Percentiles rank a stretch among this genome's conserved stretches.
Conservation (phyloP, 768 basidiomycete genomes). For the Xanthoconium purpureum region DNA sequence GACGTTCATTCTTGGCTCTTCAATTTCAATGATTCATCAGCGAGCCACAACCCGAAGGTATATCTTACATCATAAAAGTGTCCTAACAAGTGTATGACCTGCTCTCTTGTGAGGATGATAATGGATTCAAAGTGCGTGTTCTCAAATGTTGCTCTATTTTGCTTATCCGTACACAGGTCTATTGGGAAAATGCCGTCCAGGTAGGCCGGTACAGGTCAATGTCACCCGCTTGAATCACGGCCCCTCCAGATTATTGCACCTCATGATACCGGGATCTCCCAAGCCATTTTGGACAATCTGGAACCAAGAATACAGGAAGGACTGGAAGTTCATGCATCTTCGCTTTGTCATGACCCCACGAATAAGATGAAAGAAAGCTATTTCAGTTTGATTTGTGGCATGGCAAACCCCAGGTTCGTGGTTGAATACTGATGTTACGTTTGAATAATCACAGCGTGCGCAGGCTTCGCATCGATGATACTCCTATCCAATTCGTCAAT, state of each 20-base stretch:
- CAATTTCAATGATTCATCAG: conserved; percentile 33
- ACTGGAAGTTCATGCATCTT: conserved; percentile 35
- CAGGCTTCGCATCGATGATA: conserved; percentile 9
- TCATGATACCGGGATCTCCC: conserved; percentile 76
- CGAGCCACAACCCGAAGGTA: conserved; percentile 89
- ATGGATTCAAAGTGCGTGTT: conserved; percentile 73
- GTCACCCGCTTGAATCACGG: neutral
- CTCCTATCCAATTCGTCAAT: conserved; percentile 64
- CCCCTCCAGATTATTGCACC: conserved; percentile 71
- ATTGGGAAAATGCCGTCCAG: conserved; percentile 88
- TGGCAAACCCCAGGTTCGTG: conserved; percentile 20
- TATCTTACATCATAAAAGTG: neutral
- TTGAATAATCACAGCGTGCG: neutral
- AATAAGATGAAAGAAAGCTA: conserved; percentile 59
- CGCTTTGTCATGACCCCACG: conserved; percentile 55
- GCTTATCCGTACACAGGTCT: conserved; percentile 51
- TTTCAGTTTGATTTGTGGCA: conserved; percentile 38
- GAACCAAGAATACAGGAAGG: conserved; percentile 48
- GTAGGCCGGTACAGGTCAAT: conserved; percentile 33
- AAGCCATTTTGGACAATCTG: conserved; percentile 58
- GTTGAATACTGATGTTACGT: neutral
- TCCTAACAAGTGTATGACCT: neutral
- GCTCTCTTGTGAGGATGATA: conserved; percentile 57
- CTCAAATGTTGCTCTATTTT: neutral
- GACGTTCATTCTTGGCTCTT: neutral